Percentiles rank a stretch among this genome's conserved stretches.
phyloP scores from a whole-genome alignment of 148 eudicot species.

The Nepenthes mirabilis region DNA sequence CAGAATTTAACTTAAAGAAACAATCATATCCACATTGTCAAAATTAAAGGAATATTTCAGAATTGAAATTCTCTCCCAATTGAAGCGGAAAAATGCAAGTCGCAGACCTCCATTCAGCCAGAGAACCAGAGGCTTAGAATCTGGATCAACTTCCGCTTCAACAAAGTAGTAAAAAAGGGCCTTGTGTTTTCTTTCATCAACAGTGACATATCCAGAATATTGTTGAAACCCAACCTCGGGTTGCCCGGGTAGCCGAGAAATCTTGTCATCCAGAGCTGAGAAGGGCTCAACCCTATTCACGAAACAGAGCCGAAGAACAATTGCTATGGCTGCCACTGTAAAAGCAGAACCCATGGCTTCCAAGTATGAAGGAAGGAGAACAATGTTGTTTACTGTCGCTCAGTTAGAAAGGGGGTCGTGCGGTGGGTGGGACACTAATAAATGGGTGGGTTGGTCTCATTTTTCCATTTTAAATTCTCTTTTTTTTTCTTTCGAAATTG shows the following conservation, averaged over 20 bases:
- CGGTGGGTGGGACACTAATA: neutral
- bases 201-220: constrained; percentile 71
- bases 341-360: neutral
- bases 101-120: constrained; percentile 93
- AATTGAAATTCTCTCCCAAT: neutral
- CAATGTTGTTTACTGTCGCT: neutral
- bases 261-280: constrained; percentile 24
- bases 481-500: neutral
- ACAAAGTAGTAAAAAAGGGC: constrained; percentile 85
- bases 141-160: constrained; percentile 66
- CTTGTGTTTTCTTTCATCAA: constrained; percentile 54
- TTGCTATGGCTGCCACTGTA: neutral
- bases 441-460: neutral
- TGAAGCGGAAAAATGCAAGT: neutral
- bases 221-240: constrained; percentile 73
- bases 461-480: neutral
- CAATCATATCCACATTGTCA: constrained; percentile 3
- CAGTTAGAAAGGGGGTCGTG: neutral
- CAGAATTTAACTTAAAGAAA: neutral
- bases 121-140: constrained; percentile 78
- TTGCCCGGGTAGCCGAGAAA: constrained; percentile 62
- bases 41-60: neutral
- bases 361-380: neutral
- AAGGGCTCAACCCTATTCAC: neutral
- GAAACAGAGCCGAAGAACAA: neutral